Conservation (phyloP, 176 grass and related monocot genomes). For the Oryza officinalis region DNA sequence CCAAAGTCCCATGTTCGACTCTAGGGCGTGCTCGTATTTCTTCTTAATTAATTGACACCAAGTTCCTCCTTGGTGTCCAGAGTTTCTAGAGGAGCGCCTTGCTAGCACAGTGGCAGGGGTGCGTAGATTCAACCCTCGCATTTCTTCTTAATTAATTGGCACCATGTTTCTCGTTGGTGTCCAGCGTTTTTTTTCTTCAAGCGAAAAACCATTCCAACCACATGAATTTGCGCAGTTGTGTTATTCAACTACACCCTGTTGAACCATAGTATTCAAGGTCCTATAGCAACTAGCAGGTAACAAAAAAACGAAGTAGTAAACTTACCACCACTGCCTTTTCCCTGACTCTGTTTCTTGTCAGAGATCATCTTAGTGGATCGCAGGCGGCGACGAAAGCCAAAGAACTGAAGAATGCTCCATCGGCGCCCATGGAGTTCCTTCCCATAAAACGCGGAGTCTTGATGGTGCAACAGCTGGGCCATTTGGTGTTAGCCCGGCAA, state of each 20-base stretch:
- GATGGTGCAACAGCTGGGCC: conserved; percentile 60
- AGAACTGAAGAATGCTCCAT: conserved; percentile 76
- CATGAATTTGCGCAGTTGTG: background rate
- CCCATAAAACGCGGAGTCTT: conserved; percentile 51
- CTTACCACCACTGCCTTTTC: conserved; percentile 43
- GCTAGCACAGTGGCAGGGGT: too few species aligned
- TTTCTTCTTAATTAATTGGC: too few species aligned
- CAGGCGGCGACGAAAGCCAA: conserved; percentile 58
- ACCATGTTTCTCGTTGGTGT: too few species aligned
- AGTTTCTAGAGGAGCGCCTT: too few species aligned
- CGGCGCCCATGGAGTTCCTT: conserved; percentile 57
- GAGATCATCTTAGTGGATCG: conserved; percentile 48
- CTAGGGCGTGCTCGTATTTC: too few species aligned
- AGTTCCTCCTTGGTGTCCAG: too few species aligned
- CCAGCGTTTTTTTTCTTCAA: background rate
- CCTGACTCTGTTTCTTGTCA: conserved; percentile 52
- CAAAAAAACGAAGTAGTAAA: background rate
- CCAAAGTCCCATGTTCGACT: too few species aligned
- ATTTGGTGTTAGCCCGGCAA: conserved; percentile 39
- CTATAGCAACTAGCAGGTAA: background rate
- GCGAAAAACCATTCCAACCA: conserved; percentile 2
- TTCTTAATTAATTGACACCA: too few species aligned
- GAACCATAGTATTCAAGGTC: background rate
- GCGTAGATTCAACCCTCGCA: too few species aligned
- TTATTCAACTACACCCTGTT: background rate